Base-by-base conservation (phyloP, 306 rosid species). In the Quercus cerris region DNA sequence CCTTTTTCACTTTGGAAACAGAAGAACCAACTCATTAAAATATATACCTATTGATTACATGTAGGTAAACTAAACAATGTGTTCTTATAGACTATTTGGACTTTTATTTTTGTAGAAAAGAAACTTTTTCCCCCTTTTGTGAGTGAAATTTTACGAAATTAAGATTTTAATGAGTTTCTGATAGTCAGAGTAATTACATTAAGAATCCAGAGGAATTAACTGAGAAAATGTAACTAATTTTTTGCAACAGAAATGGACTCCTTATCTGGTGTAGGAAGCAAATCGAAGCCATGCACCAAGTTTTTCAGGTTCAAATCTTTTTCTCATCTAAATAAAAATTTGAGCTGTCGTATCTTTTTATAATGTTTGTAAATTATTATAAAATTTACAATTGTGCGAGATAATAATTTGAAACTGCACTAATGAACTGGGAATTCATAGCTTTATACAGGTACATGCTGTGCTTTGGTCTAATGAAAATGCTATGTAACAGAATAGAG, bases 221-320 rank as follows among this genome's bases (percentile, higher is more conserved):
- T 86, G 90, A 94, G 88, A 85, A 84, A 76, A 79, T 77, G 88
- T 85, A 92, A 90, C 89, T 84, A 94, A 94, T 92, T 91, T 87
- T 87, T 88, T 94, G 92, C 72, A 90, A 94, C 99, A 94, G 99
- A 94, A 91, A 28, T 81, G 97, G 97, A 94, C 86, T 86, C 90
- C 84, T 85, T 92, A 78, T 84, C 83, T 86, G 97, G 95, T 94
- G 97, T 94, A 94, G 98, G 98, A 90, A 93, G 97, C 99, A 94
- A 94, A 94, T 94, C 99, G 94, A 94, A 93, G 99, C 99, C 99
- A 85, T 94, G 99, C 97, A 94, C 97, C 99, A 94, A 94, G 88
- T 94, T 94, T 94, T 94, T 93, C 99, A 94, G 99, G 99, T 94
- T 90, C 89, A 86, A 91, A 91, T 94, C 97, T 90, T 85, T 41